Percentiles rank a stretch among this genome's conserved stretches.
phyloP scores from a whole-genome alignment of 306 rosid species.

The Vicia sativa region DNA sequence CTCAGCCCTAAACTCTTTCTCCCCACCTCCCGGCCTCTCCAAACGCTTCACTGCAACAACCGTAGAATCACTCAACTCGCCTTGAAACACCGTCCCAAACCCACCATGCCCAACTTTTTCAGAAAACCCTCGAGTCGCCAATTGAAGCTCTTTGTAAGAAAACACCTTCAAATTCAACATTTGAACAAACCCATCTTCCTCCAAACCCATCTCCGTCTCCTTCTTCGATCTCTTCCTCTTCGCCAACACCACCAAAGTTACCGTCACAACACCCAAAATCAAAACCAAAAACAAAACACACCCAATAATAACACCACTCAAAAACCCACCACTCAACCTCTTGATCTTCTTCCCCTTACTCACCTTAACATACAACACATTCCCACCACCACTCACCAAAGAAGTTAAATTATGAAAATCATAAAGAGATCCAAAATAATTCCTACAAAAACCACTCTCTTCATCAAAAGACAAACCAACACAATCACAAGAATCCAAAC shows the following conservation, averaged over 20 bases:
- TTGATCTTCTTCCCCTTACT: slow-evolving; percentile 13
- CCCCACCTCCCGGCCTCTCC: slow-evolving; percentile 87
- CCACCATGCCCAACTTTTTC: slow-evolving; percentile 89
- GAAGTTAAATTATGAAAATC: slow-evolving; percentile 58
- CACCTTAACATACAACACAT: slow-evolving; percentile 43
- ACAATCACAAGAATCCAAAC: slow-evolving; percentile 58
- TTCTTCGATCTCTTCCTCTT: slow-evolving; percentile 34
- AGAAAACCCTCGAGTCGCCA: slow-evolving; percentile 66
- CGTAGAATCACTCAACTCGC: slow-evolving; percentile 60
- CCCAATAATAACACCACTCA: slow-evolving; percentile 53
- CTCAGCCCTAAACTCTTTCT: slow-evolving; percentile 87
- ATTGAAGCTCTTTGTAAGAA: slow-evolving; percentile 72
- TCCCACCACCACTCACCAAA: slow-evolving; percentile 16
- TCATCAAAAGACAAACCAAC: slow-evolving; percentile 50
- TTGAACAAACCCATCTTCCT: slow-evolving; percentile 50
- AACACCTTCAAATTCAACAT: slow-evolving; percentile 62
- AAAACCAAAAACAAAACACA: slow-evolving; percentile 44
- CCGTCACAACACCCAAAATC: slow-evolving; percentile 45
- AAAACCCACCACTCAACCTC: slow-evolving; percentile 35
- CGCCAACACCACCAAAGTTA: slow-evolving; percentile 45
- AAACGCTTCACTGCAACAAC: slow-evolving; percentile 78
- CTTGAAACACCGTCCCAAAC: slow-evolving; percentile 83
- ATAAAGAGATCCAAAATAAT: slow-evolving; percentile 48
- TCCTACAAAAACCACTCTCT: slow-evolving; percentile 45
- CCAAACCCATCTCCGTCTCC: slow-evolving; percentile 31